Conservation (phyloP, 2,329 filamentous ascomycete genomes). For the Rhynchosporium agropyri region DNA sequence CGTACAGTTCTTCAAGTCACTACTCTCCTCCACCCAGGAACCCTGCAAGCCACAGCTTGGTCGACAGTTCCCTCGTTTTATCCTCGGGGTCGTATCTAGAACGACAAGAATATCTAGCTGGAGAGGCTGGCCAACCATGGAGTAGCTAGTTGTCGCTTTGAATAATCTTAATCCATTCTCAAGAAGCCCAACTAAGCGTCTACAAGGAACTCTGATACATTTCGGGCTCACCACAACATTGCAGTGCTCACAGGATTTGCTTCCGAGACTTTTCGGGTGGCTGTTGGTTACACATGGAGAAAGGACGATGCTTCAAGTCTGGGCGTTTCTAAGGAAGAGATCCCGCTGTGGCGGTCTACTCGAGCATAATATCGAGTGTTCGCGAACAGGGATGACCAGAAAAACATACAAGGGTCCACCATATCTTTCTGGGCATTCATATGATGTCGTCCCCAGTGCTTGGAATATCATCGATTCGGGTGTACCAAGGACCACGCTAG, state of each 20-base stretch:
- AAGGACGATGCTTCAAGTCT: slow-evolving; percentile 3
- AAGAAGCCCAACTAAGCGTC: not conserved
- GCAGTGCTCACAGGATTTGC: not conserved
- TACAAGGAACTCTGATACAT: slow-evolving; percentile 3
- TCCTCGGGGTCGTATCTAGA: slow-evolving; percentile 32
- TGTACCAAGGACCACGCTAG: not conserved
- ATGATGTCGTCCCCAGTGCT: not conserved
- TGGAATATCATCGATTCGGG: too few relatives aligned
- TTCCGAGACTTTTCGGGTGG: slow-evolving; percentile 3
- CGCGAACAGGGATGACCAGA: not conserved
- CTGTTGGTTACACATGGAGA: slow-evolving; percentile 4
- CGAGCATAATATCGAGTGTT: slow-evolving; percentile 3
- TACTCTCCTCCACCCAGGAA: slow-evolving; percentile 28
- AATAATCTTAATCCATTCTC: too few relatives aligned
- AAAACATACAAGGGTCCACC: slow-evolving; percentile 2
- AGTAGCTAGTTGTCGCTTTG: slow-evolving; percentile 18
- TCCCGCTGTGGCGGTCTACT: not conserved
- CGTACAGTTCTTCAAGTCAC: slow-evolving; percentile 36
- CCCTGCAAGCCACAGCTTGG: slow-evolving; percentile 27
- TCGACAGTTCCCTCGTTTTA: slow-evolving; percentile 36
- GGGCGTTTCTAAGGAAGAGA: not conserved
- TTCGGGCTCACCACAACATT: not conserved
- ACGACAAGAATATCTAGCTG: slow-evolving; percentile 33
- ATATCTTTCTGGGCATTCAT: not conserved
- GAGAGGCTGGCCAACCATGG: slow-evolving; percentile 26